Percentiles rank a stretch among this genome's conserved stretches.
These are phyloP conservation scores for Herpetomonas tarakana DNA, from an alignment of 208 protist species.

Conservation along the genomic window DNA sequence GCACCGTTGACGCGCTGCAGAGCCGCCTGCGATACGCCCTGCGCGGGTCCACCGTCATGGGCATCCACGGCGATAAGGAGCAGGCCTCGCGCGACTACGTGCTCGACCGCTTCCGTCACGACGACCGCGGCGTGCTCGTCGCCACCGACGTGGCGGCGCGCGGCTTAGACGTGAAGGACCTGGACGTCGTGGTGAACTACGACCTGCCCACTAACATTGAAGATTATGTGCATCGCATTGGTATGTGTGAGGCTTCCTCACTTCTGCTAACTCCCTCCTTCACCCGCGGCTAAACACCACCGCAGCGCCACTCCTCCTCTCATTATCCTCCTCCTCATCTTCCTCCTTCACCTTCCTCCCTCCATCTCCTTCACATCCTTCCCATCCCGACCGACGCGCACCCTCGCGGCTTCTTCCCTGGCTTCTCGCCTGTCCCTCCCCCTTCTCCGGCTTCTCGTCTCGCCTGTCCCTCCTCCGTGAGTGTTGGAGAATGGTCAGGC, in stretches of 20 bases:
- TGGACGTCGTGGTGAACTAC: constrained; percentile 99
- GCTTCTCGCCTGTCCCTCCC: no score
- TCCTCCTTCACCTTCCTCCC: no score
- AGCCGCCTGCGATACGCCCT: constrained; percentile 57
- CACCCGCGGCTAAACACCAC: constrained; percentile 9
- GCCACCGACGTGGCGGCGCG: constrained; percentile 93
- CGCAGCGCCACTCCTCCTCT: no score
- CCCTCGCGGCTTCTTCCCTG: no score
- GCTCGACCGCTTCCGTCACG: constrained; percentile 75
- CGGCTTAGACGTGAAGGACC: constrained; percentile 97
- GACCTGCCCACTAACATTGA: constrained; percentile 99
- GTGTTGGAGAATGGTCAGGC: no score
- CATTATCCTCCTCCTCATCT: no score
- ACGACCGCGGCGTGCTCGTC: constrained; percentile 69
- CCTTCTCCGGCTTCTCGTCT: no score
- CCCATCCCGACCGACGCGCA: no score
- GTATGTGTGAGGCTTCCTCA: constrained; percentile 72
- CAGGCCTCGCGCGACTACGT: constrained; percentile 92
- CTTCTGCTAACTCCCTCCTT: constrained; percentile 6
- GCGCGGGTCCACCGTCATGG: constrained; percentile 52
- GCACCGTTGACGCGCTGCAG: constrained; percentile 70
- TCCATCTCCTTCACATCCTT: no score
- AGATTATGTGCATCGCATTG: constrained; percentile 98
- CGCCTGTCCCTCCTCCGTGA: no score
- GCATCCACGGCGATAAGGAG: constrained; percentile 92